phyloP scores from a whole-genome alignment of 73 alveolate genomes.

The Symbiodinium pilosum region DNA sequence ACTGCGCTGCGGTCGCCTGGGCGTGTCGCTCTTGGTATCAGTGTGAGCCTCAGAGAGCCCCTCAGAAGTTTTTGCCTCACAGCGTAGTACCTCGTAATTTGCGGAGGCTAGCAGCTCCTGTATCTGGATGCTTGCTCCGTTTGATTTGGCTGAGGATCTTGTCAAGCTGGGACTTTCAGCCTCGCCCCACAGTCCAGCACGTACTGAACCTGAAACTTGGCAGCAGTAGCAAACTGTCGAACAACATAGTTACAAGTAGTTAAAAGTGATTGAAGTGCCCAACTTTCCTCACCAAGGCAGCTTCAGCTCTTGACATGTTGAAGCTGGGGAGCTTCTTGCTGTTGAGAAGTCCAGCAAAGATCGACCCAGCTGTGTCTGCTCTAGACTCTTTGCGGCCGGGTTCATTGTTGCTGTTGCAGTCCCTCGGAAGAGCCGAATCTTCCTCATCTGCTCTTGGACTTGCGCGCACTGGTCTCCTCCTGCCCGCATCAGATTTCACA shows the following conservation, averaged over 20 bases:
- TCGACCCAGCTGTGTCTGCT: neutral
- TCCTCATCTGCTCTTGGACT: neutral
- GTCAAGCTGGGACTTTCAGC: neutral
- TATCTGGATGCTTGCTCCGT: no score
- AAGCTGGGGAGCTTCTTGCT: neutral
- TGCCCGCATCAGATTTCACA: neutral
- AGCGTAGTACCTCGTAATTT: no score
- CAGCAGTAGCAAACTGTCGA: neutral
- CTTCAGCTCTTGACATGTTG: neutral
- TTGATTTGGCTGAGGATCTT: constrained; percentile 5
- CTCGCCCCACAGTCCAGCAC: neutral
- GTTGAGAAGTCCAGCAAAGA: neutral
- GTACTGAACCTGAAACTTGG: neutral
- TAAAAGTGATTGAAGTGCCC: no score
- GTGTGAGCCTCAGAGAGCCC: neutral
- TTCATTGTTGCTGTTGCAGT: neutral
- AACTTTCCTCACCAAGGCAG: no score
- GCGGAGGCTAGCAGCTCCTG: no score
- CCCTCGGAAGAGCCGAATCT: neutral
- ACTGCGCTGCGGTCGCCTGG: neutral
- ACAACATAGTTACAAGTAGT: no score
- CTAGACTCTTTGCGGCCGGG: neutral
- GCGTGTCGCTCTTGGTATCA: neutral
- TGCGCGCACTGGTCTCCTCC: neutral
- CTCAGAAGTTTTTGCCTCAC: neutral